phyloP scores from a whole-genome alignment of 768 basidiomycete species.

The Leccinum boreale region DNA sequence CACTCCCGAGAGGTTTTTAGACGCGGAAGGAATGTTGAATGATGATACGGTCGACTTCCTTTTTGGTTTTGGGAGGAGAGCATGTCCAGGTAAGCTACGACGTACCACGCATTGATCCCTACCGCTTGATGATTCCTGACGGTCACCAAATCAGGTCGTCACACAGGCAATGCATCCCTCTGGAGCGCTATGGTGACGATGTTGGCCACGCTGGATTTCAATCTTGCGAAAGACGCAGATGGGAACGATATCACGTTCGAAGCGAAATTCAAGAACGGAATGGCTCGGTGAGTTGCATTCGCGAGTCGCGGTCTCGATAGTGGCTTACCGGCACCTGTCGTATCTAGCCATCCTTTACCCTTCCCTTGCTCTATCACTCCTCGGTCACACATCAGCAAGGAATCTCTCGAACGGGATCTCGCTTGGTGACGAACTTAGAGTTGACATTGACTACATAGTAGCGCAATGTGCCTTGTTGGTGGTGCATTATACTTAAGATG shows the following conservation, averaged over 20 bases:
- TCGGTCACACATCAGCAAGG: neutral
- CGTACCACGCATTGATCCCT: neutral
- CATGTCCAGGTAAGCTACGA: neutral
- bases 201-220: neutral
- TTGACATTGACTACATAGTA: neutral
- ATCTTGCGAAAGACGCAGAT: neutral
- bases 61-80: neutral
- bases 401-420: neutral
- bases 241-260: neutral
- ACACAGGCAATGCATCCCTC: neutral
- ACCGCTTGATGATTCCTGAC: neutral
- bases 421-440: neutral
- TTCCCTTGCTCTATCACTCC: neutral
- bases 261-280: neutral
- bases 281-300: neutral
- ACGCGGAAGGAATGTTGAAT: constrained; percentile 5
- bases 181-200: neutral
- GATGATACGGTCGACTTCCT: neutral
- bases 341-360: neutral
- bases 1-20: constrained; percentile 14
- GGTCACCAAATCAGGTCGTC: neutral
- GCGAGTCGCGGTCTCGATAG: neutral
- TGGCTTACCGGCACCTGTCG: neutral
- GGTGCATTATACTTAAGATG: neutral
- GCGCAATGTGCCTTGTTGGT: neutral